phyloP scores from a whole-genome alignment of 305 asterid species.

The Fraxinus angustifolia region DNA sequence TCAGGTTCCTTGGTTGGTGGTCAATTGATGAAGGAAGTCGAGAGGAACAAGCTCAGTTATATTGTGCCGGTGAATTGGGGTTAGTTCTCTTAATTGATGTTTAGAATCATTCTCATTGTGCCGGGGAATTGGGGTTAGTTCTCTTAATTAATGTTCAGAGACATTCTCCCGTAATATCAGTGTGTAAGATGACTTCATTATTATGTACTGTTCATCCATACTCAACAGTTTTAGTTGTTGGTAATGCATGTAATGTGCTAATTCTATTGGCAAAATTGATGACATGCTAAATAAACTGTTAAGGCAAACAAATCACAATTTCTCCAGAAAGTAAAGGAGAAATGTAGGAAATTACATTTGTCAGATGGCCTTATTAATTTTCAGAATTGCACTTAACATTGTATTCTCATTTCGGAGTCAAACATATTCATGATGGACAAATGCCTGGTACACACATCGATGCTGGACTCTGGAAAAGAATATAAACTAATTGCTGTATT shows the following conservation, averaged over 20 bases:
- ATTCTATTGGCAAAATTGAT: not conserved
- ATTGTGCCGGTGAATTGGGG: constrained; percentile 68
- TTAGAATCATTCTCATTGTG: not conserved
- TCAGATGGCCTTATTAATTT: not conserved
- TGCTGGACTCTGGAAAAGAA: not conserved
- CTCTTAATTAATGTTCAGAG: no score
- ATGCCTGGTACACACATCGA: not conserved
- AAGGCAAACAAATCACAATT: not conserved
- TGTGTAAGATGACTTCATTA: not conserved
- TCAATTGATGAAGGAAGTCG: constrained; percentile 92
- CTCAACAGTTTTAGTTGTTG: not conserved
- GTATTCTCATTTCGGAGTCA: not conserved
- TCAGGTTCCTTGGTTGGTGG: constrained; percentile 94
- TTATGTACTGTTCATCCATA: not conserved
- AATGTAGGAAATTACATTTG: not conserved
- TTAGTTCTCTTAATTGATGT: constrained; percentile 26
- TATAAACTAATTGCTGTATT: not conserved
- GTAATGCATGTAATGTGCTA: not conserved
- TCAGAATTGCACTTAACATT: not conserved
- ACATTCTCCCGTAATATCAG: not conserved
- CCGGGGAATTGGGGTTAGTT: no score
- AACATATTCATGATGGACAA: not conserved
- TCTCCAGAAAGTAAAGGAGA: not conserved
- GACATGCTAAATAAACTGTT: not conserved
- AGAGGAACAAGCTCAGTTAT: constrained; percentile 89